Evolutionary conservation across 2,329 filamentous ascomycete species (phyloP).

Genomic region (Ophiocordyceps camponoti-floridani): DNA sequence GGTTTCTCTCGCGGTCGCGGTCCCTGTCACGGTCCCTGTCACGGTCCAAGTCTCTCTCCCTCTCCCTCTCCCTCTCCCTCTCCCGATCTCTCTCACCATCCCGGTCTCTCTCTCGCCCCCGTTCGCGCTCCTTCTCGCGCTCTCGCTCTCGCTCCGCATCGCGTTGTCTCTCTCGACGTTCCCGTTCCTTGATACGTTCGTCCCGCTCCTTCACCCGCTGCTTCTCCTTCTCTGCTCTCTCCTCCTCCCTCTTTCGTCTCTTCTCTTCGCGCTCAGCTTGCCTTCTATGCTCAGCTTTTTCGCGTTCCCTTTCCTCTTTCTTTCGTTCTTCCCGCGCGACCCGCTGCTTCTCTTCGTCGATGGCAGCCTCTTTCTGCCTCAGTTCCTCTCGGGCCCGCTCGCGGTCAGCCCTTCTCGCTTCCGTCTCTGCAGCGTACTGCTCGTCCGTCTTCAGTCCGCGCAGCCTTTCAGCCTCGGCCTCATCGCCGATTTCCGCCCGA

Average conservation of each 20-base stretch:
- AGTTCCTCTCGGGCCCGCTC: constrained; percentile 43
- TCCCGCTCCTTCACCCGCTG: constrained; percentile 19
- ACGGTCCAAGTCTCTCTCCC: neutral
- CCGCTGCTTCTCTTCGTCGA: constrained; percentile 42
- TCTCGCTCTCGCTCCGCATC: constrained; percentile 12
- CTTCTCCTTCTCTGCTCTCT: constrained; percentile 25
- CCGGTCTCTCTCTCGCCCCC: constrained; percentile 13
- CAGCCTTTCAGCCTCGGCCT: constrained; percentile 42
- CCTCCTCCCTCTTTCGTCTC: constrained; percentile 30
- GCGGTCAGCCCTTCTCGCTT: constrained; percentile 39
- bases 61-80: constrained; percentile 9
- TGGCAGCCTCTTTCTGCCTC: constrained; percentile 37
- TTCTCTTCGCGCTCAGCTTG: constrained; percentile 32
- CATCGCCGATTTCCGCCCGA: constrained; percentile 48
- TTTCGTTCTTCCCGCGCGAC: constrained; percentile 39
- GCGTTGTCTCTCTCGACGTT: constrained; percentile 14
- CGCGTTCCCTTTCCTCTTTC: constrained; percentile 27
- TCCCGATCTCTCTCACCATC: constrained; percentile 14
- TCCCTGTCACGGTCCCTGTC: neutral
- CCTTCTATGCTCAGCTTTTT: constrained; percentile 29
- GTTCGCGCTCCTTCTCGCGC: constrained; percentile 11
- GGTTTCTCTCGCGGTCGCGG: neutral
- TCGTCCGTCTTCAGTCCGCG: constrained; percentile 57
- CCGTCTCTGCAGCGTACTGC: constrained; percentile 52
- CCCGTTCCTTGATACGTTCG: constrained; percentile 18